phyloP scores from a whole-genome alignment of 2,329 filamentous ascomycete species.

The Aspergillus pseudonomiae region DNA sequence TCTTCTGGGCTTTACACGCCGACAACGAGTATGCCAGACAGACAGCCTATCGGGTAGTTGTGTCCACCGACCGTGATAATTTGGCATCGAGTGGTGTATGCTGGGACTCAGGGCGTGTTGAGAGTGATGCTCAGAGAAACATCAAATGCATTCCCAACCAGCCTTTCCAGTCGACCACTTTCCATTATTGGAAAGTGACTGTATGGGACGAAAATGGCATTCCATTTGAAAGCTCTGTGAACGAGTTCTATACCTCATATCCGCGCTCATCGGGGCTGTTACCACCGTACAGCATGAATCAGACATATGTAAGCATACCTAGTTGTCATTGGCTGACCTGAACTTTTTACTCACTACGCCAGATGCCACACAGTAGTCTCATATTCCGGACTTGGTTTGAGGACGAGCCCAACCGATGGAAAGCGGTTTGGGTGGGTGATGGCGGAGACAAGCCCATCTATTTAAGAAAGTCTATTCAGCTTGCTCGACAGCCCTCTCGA shows the following conservation, averaged over 20 bases:
- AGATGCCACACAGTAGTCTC: constrained; percentile 27
- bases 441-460: constrained; percentile 30
- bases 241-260: constrained; percentile 29
- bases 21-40: constrained; percentile 12
- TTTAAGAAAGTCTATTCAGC: constrained; percentile 23
- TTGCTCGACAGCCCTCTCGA: constrained; percentile 11
- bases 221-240: constrained; percentile 16
- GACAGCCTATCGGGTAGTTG: constrained; percentile 20
- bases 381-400: constrained; percentile 32
- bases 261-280: constrained; percentile 23
- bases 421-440: constrained; percentile 30
- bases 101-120: constrained; percentile 26
- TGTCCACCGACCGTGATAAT: constrained; percentile 9
- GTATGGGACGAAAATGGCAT: constrained; percentile 23
- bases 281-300: constrained; percentile 31
- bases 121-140: constrained; percentile 27
- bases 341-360: background rate
- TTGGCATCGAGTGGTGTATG: background rate
- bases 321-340: background rate
- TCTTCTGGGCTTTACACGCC: constrained; percentile 25
- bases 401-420: constrained; percentile 27
- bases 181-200: constrained; percentile 25
- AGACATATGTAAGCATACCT: constrained; percentile 20
- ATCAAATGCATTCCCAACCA: constrained; percentile 23
- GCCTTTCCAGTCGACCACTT: constrained; percentile 21